A percentile compares a stretch with the other conserved stretches of the same genome.
Evolutionary conservation across 768 basidiomycete genomes (phyloP).

Genomic region (Cytidiella melzeri): DNA sequence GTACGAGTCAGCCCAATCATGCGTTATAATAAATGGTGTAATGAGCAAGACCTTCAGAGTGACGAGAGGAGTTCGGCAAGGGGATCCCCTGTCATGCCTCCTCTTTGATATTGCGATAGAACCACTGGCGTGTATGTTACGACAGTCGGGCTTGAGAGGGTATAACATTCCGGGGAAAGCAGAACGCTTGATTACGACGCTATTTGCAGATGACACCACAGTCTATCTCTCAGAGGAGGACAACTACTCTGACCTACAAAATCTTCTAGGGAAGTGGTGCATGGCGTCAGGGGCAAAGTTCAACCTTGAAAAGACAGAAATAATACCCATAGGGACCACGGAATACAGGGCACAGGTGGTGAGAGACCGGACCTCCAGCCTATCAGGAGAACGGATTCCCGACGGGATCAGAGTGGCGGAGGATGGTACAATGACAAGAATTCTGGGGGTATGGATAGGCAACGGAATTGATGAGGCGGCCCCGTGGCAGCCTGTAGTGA

Average conservation of each 20-base stretch:
- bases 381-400: not conserved
- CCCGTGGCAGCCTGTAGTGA: slow-evolving; percentile 9
- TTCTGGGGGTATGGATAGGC: slow-evolving; percentile 17
- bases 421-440: slow-evolving; percentile 4
- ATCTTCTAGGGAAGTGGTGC: slow-evolving; percentile 19
- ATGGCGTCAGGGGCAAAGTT: slow-evolving; percentile 20
- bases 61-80: slow-evolving; percentile 17
- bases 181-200: slow-evolving; percentile 11
- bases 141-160: not conserved
- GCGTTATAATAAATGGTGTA: slow-evolving; percentile 14
- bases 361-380: not conserved
- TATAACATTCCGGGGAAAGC: not conserved
- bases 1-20: slow-evolving; percentile 12
- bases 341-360: not conserved
- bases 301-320: slow-evolving; percentile 19
- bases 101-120: slow-evolving; percentile 20
- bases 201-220: slow-evolving; percentile 27
- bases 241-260: slow-evolving; percentile 5
- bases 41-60: slow-evolving; percentile 1
- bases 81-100: slow-evolving; percentile 20
- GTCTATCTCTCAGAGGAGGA: slow-evolving; percentile 16
- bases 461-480: slow-evolving; percentile 10
- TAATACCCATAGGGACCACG: slow-evolving; percentile 17
- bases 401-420: not conserved
- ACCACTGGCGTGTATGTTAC: slow-evolving; percentile 11